Base-by-base conservation (phyloP, 148 eudicot genomes). In the Rhododendron vialii region DNA sequence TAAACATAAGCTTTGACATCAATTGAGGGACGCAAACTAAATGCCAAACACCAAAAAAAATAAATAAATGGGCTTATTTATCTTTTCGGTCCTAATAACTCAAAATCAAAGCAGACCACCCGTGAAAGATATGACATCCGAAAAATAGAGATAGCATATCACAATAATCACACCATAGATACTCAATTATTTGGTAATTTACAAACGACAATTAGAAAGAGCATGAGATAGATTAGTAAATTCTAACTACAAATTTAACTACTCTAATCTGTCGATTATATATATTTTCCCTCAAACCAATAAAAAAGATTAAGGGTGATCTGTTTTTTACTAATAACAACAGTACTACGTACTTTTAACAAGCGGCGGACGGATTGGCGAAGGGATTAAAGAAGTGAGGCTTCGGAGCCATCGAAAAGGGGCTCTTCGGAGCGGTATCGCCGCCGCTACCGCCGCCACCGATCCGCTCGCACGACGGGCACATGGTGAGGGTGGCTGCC, bases 391-490 rank as follows among this genome's bases (percentile, higher is more conserved):
- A 88, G 84, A 91, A 88, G 86, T 89, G 94, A 22, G 90, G 89
- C 78, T 92, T 91, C 4, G 95, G 80, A 78, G 88, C 87, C 84
- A 87, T 48, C 5, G 90, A 3, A 45, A 91, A 88, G 2, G 92
- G 86, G 69, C 11, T 84, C 85, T 90, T 91, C 5, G 89, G 51
- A 3, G 80, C 10, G 18, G 65, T 83, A 69, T 28, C 87, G 8
- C 20, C n/a, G 82, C 20, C 24, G 26, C 36, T 75, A 47, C 30
- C 74, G 57, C 71, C 74, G 82, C 90, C 86, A 7, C 88, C 91
- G 59, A 93, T 86, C 81, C 94, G 84, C 81, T 95, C 98, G 67
- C 98, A 95, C 0, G 98, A 94, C 1, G 98, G 98, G 85, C 98
- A 95, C 92, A 94, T 89, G 51, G 94, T 86, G n/a, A 95, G 93